phyloP scores from a whole-genome alignment of 2,329 filamentous ascomycete species.

The Neonectria coccinea region DNA sequence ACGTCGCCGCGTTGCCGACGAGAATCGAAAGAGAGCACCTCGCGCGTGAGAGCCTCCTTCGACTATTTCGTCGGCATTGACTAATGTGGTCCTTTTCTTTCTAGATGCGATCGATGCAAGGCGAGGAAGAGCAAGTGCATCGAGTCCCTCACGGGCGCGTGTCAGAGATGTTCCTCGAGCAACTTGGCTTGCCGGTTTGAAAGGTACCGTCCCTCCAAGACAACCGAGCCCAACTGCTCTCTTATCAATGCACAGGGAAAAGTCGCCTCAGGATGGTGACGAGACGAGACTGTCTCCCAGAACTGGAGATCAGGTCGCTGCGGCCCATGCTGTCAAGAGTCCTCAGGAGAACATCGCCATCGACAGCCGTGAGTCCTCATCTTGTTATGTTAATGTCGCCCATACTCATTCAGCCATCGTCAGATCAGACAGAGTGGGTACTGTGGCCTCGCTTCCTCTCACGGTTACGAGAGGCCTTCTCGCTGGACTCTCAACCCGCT shows the following conservation, averaged over 20 bases:
- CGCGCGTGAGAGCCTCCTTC: constrained; percentile 37
- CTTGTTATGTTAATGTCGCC: background rate
- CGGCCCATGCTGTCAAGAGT: constrained; percentile 7
- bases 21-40: constrained; percentile 49
- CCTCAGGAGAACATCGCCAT: constrained; percentile 34
- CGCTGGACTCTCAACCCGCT: constrained; percentile 36
- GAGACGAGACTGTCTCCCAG: constrained; percentile 1
- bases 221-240: background rate
- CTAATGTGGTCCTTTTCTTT: constrained; percentile 4
- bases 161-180: constrained; percentile 45
- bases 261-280: constrained; percentile 4
- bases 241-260: constrained; percentile 18
- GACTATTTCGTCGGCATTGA: background rate
- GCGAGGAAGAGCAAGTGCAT: constrained; percentile 52
- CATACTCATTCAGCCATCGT: background rate
- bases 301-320: background rate
- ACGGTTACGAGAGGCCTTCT: constrained; percentile 45
- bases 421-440: constrained; percentile 40
- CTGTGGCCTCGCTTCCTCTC: constrained; percentile 47
- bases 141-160: constrained; percentile 42
- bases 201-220: constrained; percentile 3
- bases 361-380: constrained; percentile 24
- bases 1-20: constrained; percentile 46
- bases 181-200: constrained; percentile 41
- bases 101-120: constrained; percentile 50